Evolutionary conservation across 805 yeast genomes (phyloP).

Genomic region (Starmerella bacillaris): DNA sequence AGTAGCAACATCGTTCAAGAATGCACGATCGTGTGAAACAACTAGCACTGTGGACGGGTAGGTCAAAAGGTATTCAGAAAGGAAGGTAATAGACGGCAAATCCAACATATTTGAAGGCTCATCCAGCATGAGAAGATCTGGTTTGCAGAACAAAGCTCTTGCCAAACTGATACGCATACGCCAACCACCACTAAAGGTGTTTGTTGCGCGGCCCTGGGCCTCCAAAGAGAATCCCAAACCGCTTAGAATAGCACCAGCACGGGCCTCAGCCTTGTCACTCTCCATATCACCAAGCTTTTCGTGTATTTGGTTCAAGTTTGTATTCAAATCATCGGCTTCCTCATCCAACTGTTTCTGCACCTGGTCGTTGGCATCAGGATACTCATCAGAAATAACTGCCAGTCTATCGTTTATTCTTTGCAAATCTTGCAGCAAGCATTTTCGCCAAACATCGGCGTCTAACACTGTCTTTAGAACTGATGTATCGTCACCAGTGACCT

Average conservation of each 20-base stretch:
- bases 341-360: conserved; percentile 61
- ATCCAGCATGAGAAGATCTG: conserved; percentile 80
- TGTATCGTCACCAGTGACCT: conserved; percentile 82
- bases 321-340: conserved; percentile 74
- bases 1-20: conserved; percentile 93
- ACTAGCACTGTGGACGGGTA: conserved; percentile 86
- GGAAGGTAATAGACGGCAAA: conserved; percentile 90
- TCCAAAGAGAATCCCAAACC: conserved; percentile 90
- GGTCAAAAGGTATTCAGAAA: conserved; percentile 74
- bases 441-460: conserved; percentile 99
- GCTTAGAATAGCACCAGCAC: conserved; percentile 81
- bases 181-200: conserved; percentile 98
- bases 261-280: conserved; percentile 89
- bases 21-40: conserved; percentile 95
- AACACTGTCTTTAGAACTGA: conserved; percentile 85
- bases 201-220: conserved; percentile 68
- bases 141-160: conserved; percentile 91
- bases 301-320: conserved; percentile 57
- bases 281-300: conserved; percentile 85
- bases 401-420: conserved; percentile 42
- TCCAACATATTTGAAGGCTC: conserved; percentile 99
- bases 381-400: conserved; percentile 49
- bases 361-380: conserved; percentile 32
- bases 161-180: conserved; percentile 98
- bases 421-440: conserved; percentile 67